Evolutionary conservation across 139 green algal genomes (phyloP).

Genomic region (Eudorina sp.): DNA sequence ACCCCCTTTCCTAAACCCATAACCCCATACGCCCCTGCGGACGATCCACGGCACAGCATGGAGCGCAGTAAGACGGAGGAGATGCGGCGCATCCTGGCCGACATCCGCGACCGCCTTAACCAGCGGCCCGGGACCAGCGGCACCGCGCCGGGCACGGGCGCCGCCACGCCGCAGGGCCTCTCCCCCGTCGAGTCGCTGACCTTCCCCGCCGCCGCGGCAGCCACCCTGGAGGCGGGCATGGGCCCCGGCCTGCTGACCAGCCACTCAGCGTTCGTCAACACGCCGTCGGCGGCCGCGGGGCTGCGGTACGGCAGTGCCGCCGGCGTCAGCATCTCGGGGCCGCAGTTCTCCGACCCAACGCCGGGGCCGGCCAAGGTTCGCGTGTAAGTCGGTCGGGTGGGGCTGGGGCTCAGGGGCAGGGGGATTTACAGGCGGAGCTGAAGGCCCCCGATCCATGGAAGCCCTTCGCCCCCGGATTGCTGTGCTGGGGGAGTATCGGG

Average conservation of each 20-base stretch:
- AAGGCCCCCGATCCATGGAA: no score
- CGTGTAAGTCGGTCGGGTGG: slow-evolving; percentile 11
- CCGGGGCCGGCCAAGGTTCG: slow-evolving; percentile 27
- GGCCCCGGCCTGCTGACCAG: background rate
- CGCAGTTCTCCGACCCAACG: slow-evolving; percentile 1
- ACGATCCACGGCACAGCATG: slow-evolving; percentile 29
- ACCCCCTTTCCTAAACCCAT: no score
- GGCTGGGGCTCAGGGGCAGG: background rate
- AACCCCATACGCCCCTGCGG: no score
- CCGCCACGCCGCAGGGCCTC: background rate
- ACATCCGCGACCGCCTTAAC: slow-evolving; percentile 49
- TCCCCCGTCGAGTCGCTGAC: slow-evolving; percentile 10
- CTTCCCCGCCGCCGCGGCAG: slow-evolving; percentile 6
- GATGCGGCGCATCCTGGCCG: slow-evolving; percentile 52
- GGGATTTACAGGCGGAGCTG: no score
- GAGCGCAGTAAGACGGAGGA: slow-evolving; percentile 50
- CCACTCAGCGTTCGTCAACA: background rate
- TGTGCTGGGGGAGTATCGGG: no score
- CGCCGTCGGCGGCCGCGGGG: background rate
- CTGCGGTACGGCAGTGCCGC: slow-evolving; percentile 23
- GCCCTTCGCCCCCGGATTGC: no score
- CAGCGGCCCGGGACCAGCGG: background rate
- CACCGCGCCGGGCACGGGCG: background rate
- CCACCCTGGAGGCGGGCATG: background rate
- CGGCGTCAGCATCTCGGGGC: background rate